Percentiles rank a stretch among this genome's conserved stretches.
Evolutionary conservation across 306 rosid species (phyloP).

Genomic region (Citrullus colocynthis): DNA sequence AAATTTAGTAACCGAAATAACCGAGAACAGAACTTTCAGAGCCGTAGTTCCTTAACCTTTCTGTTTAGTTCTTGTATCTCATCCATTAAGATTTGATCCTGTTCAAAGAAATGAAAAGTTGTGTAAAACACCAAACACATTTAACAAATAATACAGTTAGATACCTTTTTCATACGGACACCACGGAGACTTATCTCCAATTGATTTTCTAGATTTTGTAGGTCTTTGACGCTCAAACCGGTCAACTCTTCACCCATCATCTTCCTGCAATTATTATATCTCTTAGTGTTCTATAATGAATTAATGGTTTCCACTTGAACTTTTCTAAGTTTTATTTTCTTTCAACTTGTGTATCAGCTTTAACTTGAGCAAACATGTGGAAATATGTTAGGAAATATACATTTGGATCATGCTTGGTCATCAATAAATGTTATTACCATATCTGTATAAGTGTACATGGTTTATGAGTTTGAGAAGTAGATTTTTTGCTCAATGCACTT

Average conservation of each 20-base stretch:
- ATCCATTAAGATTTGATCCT: conserved; percentile 22
- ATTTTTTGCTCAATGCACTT: not conserved
- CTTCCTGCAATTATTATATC: conserved; percentile 33
- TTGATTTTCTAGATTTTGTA: conserved; percentile 61
- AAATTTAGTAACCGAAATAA: not conserved
- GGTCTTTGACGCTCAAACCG: conserved; percentile 51
- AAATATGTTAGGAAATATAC: not conserved
- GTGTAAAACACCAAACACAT: not conserved
- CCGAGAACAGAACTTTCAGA: not conserved
- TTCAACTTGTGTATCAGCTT: not conserved
- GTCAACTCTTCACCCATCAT: conserved; percentile 91
- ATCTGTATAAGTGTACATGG: not conserved
- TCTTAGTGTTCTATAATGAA: not conserved
- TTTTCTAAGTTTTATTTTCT: not conserved
- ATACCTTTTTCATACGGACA: conserved; percentile 36
- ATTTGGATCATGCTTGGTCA: not conserved
- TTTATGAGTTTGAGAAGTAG: not conserved
- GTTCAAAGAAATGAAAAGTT: not conserved
- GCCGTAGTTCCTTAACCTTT: conserved; percentile 50
- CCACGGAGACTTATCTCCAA: conserved; percentile 69
- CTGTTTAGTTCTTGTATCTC: conserved; percentile 45
- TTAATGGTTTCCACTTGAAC: not conserved
- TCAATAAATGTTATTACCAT: not conserved
- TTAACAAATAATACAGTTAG: not conserved
- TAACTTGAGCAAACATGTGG: not conserved